Evolutionary conservation across 306 rosid species (phyloP).

Genomic region (Styphnolobium japonicum): DNA sequence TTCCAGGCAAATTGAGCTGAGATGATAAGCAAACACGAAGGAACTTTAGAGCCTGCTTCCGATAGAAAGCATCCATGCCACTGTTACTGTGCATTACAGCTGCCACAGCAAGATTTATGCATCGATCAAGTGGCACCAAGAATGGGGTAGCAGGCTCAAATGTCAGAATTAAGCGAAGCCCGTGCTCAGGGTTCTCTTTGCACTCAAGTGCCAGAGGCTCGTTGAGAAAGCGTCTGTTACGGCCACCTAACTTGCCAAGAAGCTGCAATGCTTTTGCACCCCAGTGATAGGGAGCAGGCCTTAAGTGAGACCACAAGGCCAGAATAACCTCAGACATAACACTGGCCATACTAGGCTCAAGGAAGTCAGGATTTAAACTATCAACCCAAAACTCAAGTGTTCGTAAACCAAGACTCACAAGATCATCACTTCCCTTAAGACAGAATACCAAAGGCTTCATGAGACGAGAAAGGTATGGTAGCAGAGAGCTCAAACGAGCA

Average conservation of each 20-base stretch:
- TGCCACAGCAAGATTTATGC: slow-evolving; percentile 96
- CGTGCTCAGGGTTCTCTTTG: slow-evolving; percentile 98
- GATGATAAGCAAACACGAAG: slow-evolving; percentile 90
- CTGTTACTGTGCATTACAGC: slow-evolving; percentile 73
- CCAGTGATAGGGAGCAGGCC: slow-evolving; percentile 88
- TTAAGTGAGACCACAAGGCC: slow-evolving; percentile 94
- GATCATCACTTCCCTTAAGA: slow-evolving; percentile 88
- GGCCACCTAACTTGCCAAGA: slow-evolving; percentile 96
- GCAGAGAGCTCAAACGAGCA: slow-evolving; percentile 90
- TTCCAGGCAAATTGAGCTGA: slow-evolving; percentile 96
- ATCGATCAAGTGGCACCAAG: slow-evolving; percentile 96
- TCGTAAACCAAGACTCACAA: slow-evolving; percentile 87
- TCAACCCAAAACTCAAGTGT: slow-evolving; percentile 99
- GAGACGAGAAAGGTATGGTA: slow-evolving; percentile 89
- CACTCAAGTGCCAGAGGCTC: slow-evolving; percentile 96
- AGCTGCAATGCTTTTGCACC: slow-evolving; percentile 98
- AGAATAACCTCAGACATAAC: slow-evolving; percentile 92
- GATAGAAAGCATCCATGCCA: slow-evolving; percentile 76
- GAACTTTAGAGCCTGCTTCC: slow-evolving; percentile 86
- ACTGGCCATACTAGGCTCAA: slow-evolving; percentile 97
- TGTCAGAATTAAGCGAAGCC: slow-evolving; percentile 90
- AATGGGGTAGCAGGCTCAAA: slow-evolving; percentile 99
- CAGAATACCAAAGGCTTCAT: slow-evolving; percentile 96
- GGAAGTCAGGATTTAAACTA: slow-evolving; percentile 97
- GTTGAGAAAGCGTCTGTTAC: slow-evolving; percentile 95